Conservation (phyloP, 2,329 filamentous ascomycete genomes). For the Calonectria pseudoreteaudii region DNA sequence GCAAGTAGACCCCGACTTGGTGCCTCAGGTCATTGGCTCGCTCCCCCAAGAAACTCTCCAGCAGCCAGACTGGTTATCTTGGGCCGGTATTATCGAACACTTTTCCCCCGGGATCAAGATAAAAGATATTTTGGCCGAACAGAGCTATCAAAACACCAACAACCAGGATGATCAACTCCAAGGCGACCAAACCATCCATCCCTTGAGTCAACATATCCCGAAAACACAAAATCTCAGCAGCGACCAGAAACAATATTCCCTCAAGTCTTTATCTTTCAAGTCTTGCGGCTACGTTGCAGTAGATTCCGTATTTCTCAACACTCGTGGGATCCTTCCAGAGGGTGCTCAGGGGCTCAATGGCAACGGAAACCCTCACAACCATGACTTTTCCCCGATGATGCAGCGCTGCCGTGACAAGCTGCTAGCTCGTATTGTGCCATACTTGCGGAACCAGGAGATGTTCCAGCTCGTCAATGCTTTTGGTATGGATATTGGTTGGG, state of each 20-base stretch:
- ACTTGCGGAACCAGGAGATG: constrained; percentile 45
- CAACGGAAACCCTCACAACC: constrained; percentile 37
- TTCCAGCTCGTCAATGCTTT: constrained; percentile 46
- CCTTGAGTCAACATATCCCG: constrained; percentile 38
- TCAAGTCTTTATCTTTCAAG: constrained; percentile 61
- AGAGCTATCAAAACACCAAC: constrained; percentile 9
- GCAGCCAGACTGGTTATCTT: constrained; percentile 50
- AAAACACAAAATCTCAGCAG: constrained; percentile 29
- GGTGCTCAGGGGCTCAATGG: constrained; percentile 36
- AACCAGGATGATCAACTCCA: constrained; percentile 2
- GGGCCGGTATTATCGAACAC: constrained; percentile 57
- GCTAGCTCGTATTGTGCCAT: constrained; percentile 49
- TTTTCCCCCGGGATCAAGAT: constrained; percentile 54
- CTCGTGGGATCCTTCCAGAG: constrained; percentile 48
- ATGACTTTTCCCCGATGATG: constrained; percentile 46
- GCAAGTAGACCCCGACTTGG: constrained; percentile 7
- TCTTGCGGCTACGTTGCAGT: constrained; percentile 72
- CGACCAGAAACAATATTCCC: constrained; percentile 45
- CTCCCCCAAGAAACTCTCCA: constrained; percentile 30
- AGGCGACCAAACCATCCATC: constrained; percentile 18
- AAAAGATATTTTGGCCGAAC: constrained; percentile 30
- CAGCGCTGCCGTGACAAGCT: constrained; percentile 51
- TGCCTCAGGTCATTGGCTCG: constrained; percentile 9
- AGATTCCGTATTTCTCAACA: constrained; percentile 49
- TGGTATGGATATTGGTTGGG: constrained; percentile 53